Evolutionary conservation across 441 rosid genomes (phyloP).

Genomic region (Lepidium campestre): DNA sequence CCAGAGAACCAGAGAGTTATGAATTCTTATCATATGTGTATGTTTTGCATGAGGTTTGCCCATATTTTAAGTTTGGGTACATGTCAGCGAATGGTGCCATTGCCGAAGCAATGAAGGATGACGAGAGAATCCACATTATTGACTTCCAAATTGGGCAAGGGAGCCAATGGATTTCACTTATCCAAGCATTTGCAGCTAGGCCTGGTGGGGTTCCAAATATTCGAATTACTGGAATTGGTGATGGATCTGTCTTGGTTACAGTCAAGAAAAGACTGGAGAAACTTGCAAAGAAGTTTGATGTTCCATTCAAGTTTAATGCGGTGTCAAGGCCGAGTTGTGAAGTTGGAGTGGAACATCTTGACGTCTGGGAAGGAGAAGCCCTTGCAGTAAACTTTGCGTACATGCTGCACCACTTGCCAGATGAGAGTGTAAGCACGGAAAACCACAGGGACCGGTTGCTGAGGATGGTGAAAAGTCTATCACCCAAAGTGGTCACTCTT

Average conservation of each 20-base stretch:
- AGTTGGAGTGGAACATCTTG: conserved; percentile 53
- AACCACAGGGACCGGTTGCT: conserved; percentile 75
- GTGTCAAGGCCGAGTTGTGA: conserved; percentile 54
- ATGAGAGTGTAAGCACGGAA: conserved; percentile 71
- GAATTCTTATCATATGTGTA: conserved; percentile 76
- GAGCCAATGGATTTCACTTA: conserved; percentile 77
- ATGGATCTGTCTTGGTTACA: conserved; percentile 50
- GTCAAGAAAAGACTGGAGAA: conserved; percentile 45
- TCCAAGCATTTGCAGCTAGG: conserved; percentile 78
- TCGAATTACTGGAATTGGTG: conserved; percentile 78
- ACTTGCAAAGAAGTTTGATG: conserved; percentile 52
- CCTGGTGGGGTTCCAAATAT: conserved; percentile 74
- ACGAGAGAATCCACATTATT: conserved; percentile 63
- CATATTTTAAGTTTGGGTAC: conserved; percentile 86
- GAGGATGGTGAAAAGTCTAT: conserved; percentile 67
- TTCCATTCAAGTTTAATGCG: conserved; percentile 61
- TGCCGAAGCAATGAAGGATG: conserved; percentile 79
- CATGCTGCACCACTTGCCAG: conserved; percentile 83
- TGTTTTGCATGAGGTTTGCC: conserved; percentile 74
- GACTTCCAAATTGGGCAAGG: conserved; percentile 90
- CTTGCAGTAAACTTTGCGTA: conserved; percentile 74
- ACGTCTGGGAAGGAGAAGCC: conserved; percentile 61
- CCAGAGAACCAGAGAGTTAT: conserved; percentile 70
- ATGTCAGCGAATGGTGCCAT: conserved; percentile 93
- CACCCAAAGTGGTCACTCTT: conserved; percentile 69